phyloP scores from a whole-genome alignment of 1,284 basidiomycete genomes.

The Erythrobasidium hasegawianum region DNA sequence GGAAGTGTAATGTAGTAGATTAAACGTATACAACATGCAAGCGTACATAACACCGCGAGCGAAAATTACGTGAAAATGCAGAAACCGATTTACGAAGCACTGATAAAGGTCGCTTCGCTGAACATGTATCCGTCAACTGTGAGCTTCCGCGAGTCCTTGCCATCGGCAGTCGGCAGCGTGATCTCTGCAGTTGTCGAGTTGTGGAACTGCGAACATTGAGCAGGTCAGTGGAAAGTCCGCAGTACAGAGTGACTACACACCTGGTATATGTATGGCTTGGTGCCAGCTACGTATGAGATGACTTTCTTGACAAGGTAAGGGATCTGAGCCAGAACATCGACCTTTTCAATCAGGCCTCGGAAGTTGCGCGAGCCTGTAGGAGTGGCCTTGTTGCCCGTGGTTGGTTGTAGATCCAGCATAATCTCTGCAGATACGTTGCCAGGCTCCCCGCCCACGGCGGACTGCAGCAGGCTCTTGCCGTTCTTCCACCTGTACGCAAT shows the following conservation, averaged over 20 bases:
- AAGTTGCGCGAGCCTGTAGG: slow-evolving; percentile 47
- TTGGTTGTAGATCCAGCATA: slow-evolving; percentile 36
- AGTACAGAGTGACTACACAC: slow-evolving; percentile 52
- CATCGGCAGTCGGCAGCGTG: slow-evolving; percentile 56
- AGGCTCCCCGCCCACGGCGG: slow-evolving; percentile 17
- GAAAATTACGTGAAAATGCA: neutral
- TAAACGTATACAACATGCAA: too few species aligned
- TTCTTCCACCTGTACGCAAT: slow-evolving; percentile 77
- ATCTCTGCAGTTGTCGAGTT: slow-evolving; percentile 70
- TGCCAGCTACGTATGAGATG: slow-evolving; percentile 83
- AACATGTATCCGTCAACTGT: slow-evolving; percentile 68
- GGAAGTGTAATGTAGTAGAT: too few species aligned
- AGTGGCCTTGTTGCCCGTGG: slow-evolving; percentile 18
- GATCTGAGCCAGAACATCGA: slow-evolving; percentile 93
- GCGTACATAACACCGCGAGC: too few species aligned
- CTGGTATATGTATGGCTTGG: slow-evolving; percentile 91
- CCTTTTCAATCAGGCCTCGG: slow-evolving; percentile 84
- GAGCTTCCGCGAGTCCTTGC: slow-evolving; percentile 50
- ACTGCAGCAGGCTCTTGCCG: slow-evolving; percentile 54
- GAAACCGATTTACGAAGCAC: neutral
- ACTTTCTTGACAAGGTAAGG: slow-evolving; percentile 84
- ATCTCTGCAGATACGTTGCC: slow-evolving; percentile 37
- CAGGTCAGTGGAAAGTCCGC: neutral
- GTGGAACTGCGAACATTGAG: slow-evolving; percentile 60
- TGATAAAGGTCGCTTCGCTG: slow-evolving; percentile 85